Evolutionary conservation across 495 filamentous ascomycete genomes (phyloP).

Genomic region (Neurospora pannonica): DNA sequence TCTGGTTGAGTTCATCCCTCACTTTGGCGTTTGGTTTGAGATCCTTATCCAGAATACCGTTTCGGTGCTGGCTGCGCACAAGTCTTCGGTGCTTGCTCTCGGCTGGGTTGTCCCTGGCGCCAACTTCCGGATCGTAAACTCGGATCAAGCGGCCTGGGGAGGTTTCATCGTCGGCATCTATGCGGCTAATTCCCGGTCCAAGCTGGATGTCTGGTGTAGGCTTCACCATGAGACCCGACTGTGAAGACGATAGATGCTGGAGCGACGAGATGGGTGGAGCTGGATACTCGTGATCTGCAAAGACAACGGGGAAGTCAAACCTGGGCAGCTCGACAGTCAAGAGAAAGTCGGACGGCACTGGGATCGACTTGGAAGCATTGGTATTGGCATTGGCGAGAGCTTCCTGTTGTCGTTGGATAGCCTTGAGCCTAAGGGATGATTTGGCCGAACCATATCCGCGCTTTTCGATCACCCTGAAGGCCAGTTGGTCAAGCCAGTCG

Average conservation of each 20-base stretch:
- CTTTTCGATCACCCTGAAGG: slow-evolving; percentile 79
- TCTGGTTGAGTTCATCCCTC: slow-evolving; percentile 82
- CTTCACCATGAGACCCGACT: slow-evolving; percentile 60
- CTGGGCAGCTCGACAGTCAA: slow-evolving; percentile 87
- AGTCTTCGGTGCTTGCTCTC: slow-evolving; percentile 92
- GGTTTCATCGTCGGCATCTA: slow-evolving; percentile 42
- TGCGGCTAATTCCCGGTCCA: slow-evolving; percentile 69
- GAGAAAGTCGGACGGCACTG: slow-evolving; percentile 44
- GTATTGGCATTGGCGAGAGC: slow-evolving; percentile 1
- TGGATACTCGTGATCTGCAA: slow-evolving; percentile 86
- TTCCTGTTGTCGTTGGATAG: slow-evolving; percentile 23
- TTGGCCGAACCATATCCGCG: slow-evolving; percentile 48
- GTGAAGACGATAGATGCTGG: slow-evolving; percentile 48
- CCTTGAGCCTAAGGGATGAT: slow-evolving; percentile 21
- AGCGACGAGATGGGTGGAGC: slow-evolving; percentile 70
- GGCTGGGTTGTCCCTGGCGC: slow-evolving; percentile 79
- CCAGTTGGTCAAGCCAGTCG: slow-evolving; percentile 90
- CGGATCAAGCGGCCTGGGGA: slow-evolving; percentile 54
- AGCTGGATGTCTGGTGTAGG: slow-evolving; percentile 73
- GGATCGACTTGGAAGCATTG: slow-evolving; percentile 29
- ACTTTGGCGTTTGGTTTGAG: slow-evolving; percentile 95
- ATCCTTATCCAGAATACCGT: slow-evolving; percentile 84
- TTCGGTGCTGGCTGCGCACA: slow-evolving; percentile 79
- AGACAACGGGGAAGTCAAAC: slow-evolving; percentile 94
- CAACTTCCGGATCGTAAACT: slow-evolving; percentile 92